phyloP scores from a whole-genome alignment of 108 stramenopile species.

The Stephanodiscus triporus region DNA sequence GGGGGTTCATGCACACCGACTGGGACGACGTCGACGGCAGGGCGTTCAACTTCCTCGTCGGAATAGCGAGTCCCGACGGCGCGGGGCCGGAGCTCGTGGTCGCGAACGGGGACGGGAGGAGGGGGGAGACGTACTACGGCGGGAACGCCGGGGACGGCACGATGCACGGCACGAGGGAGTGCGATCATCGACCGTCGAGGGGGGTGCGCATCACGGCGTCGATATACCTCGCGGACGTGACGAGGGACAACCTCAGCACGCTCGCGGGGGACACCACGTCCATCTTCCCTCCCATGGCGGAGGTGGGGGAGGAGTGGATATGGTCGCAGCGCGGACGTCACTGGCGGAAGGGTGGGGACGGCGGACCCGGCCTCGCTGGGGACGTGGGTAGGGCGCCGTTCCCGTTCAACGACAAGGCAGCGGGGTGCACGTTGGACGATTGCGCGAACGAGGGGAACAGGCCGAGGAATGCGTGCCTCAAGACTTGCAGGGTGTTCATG shows the following conservation, averaged over 20 bases:
- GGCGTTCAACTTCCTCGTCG: constrained; percentile 69
- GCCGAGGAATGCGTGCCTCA: constrained; percentile 1
- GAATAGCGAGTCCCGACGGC: constrained; percentile 50
- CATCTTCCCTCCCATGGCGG: constrained; percentile 10
- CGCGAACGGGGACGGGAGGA: constrained; percentile 2
- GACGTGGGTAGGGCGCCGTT: not conserved
- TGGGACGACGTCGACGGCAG: constrained; percentile 56
- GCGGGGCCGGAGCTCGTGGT: constrained; percentile 69
- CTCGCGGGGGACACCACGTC: constrained; percentile 12
- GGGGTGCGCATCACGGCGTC: constrained; percentile 7
- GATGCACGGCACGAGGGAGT: constrained; percentile 6
- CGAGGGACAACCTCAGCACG: not conserved
- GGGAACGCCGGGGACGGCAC: not conserved
- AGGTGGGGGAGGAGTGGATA: constrained; percentile 9
- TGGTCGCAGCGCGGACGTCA: constrained; percentile 3
- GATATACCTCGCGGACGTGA: constrained; percentile 3
- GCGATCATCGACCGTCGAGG: not conserved
- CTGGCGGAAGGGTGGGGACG: constrained; percentile 1
- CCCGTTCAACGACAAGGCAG: not conserved
- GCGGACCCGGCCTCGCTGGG: not conserved
- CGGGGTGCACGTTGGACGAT: not conserved
- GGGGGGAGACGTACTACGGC: constrained; percentile 8
- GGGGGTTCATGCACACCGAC: constrained; percentile 66
- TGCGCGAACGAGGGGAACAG: not conserved
- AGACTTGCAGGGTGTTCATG: constrained; percentile 12